Evolutionary conservation across 495 filamentous ascomycete species (phyloP).

Genomic region (Neurospora sublineolata): DNA sequence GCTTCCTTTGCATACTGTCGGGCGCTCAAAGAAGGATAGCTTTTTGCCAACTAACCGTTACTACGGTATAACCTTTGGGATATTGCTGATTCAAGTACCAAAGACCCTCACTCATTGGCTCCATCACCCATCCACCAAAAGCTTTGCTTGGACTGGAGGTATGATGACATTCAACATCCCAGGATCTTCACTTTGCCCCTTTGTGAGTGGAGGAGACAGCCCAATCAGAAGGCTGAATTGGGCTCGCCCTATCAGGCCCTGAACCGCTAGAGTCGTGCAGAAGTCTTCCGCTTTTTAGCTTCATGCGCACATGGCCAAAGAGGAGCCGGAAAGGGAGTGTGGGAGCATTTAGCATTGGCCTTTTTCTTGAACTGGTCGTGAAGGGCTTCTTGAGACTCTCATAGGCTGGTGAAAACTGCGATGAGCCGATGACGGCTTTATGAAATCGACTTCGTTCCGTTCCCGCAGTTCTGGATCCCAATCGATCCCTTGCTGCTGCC

Average conservation of each 20-base stretch:
- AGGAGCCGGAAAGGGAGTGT: neutral
- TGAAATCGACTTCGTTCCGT: neutral
- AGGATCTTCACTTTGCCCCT: neutral
- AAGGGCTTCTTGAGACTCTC: neutral
- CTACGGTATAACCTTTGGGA: neutral
- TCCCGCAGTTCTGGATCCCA: neutral
- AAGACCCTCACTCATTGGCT: neutral
- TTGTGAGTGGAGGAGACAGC: neutral
- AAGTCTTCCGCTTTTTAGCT: neutral
- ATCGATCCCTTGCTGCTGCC: neutral
- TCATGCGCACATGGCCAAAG: neutral
- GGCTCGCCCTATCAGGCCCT: neutral
- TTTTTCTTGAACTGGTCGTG: neutral
- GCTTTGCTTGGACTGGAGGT: neutral
- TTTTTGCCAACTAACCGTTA: too few species aligned
- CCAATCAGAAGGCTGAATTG: neutral
- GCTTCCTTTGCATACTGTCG: too few species aligned
- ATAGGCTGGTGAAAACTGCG: neutral
- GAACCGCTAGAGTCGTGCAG: neutral
- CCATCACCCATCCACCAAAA: neutral
- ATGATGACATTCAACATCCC: neutral
- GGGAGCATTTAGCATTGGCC: neutral
- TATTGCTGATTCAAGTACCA: neutral
- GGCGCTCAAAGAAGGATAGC: too few species aligned
- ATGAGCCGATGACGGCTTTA: neutral